Evolutionary conservation across 2,329 filamentous ascomycete genomes (phyloP).

Genomic region (Reticulascus tulasneorum): DNA sequence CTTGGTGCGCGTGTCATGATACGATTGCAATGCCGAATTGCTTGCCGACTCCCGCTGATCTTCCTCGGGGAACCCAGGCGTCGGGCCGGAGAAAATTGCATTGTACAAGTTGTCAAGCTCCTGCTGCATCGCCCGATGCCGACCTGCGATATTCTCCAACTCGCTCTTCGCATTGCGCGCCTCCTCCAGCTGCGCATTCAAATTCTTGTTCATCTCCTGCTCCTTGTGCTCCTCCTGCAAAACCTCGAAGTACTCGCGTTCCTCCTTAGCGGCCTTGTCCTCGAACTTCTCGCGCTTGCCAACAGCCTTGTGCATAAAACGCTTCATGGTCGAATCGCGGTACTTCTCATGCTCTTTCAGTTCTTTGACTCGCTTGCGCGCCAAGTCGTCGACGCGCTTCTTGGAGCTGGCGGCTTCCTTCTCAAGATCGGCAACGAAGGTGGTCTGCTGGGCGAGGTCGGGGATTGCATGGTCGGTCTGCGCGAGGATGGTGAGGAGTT

Average conservation of each 20-base stretch:
- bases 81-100: constrained; percentile 50
- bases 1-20: constrained; percentile 30
- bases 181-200: constrained; percentile 34
- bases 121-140: constrained; percentile 35
- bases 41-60: constrained; percentile 40
- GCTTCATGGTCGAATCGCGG: constrained; percentile 47
- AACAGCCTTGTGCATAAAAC: constrained; percentile 47
- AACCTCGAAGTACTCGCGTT: constrained; percentile 51
- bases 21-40: constrained; percentile 28
- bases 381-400: constrained; percentile 33
- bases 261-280: constrained; percentile 47
- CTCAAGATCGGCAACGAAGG: constrained; percentile 42
- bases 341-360: constrained; percentile 49
- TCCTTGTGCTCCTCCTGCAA: constrained; percentile 44
- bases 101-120: constrained; percentile 49
- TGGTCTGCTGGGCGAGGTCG: constrained; percentile 39
- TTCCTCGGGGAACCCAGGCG: constrained; percentile 49
- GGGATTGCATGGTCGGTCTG: constrained; percentile 46
- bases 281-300: constrained; percentile 46
- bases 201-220: constrained; percentile 34
- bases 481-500: constrained; percentile 41
- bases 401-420: constrained; percentile 31
- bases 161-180: constrained; percentile 30
- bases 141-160: constrained; percentile 30
- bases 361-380: constrained; percentile 39